Percentiles rank a stretch among this genome's conserved stretches.
Evolutionary conservation across 148 eudicot genomes (phyloP).

Genomic region (Diospyros lotus): DNA sequence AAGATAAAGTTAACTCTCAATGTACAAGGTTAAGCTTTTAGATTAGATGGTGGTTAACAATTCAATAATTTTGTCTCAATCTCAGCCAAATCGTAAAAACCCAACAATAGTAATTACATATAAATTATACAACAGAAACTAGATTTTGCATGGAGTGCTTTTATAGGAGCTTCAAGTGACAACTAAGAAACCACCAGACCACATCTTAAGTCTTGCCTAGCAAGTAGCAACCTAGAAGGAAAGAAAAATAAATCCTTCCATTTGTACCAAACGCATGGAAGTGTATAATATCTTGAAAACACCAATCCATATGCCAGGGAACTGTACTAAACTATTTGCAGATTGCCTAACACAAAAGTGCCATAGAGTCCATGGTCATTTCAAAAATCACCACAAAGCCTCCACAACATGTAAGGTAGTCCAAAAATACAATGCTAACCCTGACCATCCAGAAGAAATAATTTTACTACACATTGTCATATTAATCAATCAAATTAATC

Average conservation of each 20-base stretch:
- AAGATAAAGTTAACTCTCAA: no score
- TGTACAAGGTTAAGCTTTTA: no score
- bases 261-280: background rate
- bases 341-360: background rate
- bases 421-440: background rate
- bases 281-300: background rate
- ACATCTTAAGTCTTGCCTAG: background rate
- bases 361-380: background rate
- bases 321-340: background rate
- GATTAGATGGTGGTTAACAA: no score
- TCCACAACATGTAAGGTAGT: background rate
- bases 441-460: conserved; percentile 1
- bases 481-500: no score
- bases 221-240: background rate
- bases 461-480: no score
- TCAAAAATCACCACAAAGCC: background rate
- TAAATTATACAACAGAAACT: background rate
- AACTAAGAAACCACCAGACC: background rate
- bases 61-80: background rate
- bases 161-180: background rate
- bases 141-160: background rate
- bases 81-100: background rate
- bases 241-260: background rate
- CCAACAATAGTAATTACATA: background rate
- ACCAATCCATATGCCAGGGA: background rate